Percentiles rank a stretch among this genome's conserved stretches.
Evolutionary conservation across 1,139 yeast species (phyloP).

Genomic region (Candida labiduridarum): DNA sequence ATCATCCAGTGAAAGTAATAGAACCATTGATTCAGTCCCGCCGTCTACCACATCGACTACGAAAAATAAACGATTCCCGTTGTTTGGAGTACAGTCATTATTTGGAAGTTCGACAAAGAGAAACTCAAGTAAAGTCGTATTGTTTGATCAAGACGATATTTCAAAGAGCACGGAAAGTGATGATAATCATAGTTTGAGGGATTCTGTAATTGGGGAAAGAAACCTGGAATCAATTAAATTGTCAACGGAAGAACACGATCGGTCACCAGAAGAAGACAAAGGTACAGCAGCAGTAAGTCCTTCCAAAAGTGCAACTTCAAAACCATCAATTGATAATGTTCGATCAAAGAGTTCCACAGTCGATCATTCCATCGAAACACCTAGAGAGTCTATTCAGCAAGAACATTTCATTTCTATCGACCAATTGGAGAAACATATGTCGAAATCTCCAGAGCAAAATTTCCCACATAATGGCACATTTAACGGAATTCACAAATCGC

Average conservation of each 20-base stretch:
- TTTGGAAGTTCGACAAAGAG: slow-evolving; percentile 10
- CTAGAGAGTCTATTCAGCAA: not conserved
- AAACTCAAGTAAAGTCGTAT: slow-evolving; percentile 5
- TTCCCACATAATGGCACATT: not conserved
- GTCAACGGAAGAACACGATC: not conserved
- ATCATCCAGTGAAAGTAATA: slow-evolving; percentile 10
- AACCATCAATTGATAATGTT: not conserved
- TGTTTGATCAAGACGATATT: slow-evolving; percentile 6
- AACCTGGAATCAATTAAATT: not conserved
- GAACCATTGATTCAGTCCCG: slow-evolving; percentile 8
- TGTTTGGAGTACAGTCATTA: slow-evolving; percentile 11
- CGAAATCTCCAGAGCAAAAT: not conserved
- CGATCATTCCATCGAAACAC: not conserved
- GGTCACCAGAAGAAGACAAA: too few relatives aligned
- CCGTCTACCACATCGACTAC: slow-evolving; percentile 2
- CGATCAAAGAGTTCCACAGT: not conserved
- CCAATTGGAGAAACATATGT: slow-evolving; percentile 11
- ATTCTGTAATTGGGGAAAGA: not conserved
- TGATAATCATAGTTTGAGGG: slow-evolving; percentile 1
- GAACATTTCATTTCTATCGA: slow-evolving; percentile 7
- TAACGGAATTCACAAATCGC: not conserved
- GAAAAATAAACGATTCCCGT: slow-evolving; percentile 11
- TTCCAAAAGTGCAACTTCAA: not conserved
- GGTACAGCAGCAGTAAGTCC: not conserved
- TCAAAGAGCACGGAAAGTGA: not conserved